Conservation (phyloP, 306 rosid species). For the Vigna hirtella region DNA sequence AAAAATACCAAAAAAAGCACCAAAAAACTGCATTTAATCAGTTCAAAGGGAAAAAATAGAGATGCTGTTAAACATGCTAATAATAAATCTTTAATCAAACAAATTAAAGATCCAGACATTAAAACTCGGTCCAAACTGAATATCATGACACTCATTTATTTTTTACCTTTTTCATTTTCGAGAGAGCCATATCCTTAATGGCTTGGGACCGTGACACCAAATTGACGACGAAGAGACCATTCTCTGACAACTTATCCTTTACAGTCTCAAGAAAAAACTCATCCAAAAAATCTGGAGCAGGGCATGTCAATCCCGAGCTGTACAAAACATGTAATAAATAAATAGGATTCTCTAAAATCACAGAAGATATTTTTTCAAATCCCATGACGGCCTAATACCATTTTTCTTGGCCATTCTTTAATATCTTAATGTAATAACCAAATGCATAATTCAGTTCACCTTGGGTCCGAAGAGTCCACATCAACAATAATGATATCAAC, state of each 20-base stretch:
- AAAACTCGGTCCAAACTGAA: neutral
- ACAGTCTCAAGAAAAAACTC: slow-evolving; percentile 75
- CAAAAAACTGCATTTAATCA: neutral
- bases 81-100: slow-evolving; percentile 10
- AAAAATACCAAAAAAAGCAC: neutral
- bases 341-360: slow-evolving; percentile 37
- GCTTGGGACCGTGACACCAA: slow-evolving; percentile 86
- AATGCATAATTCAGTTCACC: slow-evolving; percentile 61
- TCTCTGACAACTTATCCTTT: slow-evolving; percentile 67
- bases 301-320: slow-evolving; percentile 93
- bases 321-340: slow-evolving; percentile 36
- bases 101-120: slow-evolving; percentile 2
- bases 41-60: neutral
- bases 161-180: slow-evolving; percentile 83
- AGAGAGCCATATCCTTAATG: slow-evolving; percentile 65
- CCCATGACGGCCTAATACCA: slow-evolving; percentile 8
- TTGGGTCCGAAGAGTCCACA: slow-evolving; percentile 89
- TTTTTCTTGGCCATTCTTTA: neutral
- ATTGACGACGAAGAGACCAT: slow-evolving; percentile 85
- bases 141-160: slow-evolving; percentile 30
- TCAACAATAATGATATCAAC: slow-evolving; percentile 85
- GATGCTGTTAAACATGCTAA: neutral
- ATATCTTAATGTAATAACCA: slow-evolving; percentile 27
- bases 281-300: slow-evolving; percentile 80
- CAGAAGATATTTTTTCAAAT: slow-evolving; percentile 12